These are phyloP conservation scores for Trichoderma semiorbis DNA, from an alignment of 2,329 filamentous ascomycete genomes.

Conservation along the genomic window DNA sequence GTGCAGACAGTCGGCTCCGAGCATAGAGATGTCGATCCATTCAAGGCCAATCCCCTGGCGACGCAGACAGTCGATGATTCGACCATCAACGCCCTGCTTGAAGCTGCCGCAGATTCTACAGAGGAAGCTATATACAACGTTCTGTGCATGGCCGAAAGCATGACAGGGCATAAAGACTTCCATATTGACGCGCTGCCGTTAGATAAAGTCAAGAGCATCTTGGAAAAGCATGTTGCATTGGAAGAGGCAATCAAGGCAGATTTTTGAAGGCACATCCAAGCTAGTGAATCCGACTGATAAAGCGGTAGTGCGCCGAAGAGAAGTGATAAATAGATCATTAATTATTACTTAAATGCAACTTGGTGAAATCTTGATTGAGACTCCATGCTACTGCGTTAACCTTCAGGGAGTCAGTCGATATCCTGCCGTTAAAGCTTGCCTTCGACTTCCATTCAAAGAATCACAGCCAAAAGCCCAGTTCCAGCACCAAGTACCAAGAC, in stretches of 20 bases:
- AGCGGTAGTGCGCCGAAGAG: too few relatives aligned
- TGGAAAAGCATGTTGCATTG: conserved; percentile 32
- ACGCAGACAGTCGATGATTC: conserved; percentile 47
- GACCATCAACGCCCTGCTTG: conserved; percentile 59
- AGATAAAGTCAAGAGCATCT: conserved; percentile 42
- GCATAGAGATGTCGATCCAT: conserved; percentile 36
- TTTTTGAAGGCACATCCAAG: not conserved
- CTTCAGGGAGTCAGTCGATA: not conserved
- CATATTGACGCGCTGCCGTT: conserved; percentile 49
- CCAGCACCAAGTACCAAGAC: not conserved
- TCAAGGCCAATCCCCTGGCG: conserved; percentile 33
- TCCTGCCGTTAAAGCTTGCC: not conserved
- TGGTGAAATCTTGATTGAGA: not conserved
- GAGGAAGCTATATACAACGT: conserved; percentile 66
- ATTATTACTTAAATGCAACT: not conserved
- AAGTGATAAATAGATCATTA: too few relatives aligned
- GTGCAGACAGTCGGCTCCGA: conserved; percentile 18
- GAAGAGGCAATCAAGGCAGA: not conserved
- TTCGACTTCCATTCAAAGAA: not conserved
- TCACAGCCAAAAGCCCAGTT: conserved; percentile 6
- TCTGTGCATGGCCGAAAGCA: conserved; percentile 58
- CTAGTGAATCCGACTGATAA: not conserved
- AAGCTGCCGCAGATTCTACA: conserved; percentile 58
- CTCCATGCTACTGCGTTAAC: accelerated
- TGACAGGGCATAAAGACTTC: conserved; percentile 50